Evolutionary conservation across 2,329 filamentous ascomycete genomes (phyloP).

Genomic region (Fusarium palustre): DNA sequence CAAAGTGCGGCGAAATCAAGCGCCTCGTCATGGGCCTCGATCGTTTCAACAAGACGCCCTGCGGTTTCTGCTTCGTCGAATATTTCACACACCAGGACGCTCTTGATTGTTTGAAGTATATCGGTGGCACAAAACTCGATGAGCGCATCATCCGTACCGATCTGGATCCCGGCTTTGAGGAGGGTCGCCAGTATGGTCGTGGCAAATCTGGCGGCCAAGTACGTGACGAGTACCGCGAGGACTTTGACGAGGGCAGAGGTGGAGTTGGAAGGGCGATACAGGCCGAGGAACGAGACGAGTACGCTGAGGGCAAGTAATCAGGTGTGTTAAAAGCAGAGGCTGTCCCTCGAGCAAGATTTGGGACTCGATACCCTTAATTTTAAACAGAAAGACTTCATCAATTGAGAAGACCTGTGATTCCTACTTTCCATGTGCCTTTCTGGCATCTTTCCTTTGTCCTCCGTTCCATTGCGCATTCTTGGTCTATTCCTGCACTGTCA

Average conservation of each 20-base stretch:
- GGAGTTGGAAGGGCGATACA: slow-evolving; percentile 85
- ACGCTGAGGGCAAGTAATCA: slow-evolving; percentile 53
- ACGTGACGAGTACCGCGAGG: slow-evolving; percentile 95
- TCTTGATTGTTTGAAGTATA: slow-evolving; percentile 97
- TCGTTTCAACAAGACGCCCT: slow-evolving; percentile 96
- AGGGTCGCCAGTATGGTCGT: slow-evolving; percentile 94
- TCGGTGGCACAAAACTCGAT: slow-evolving; percentile 97
- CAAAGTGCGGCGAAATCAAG: slow-evolving; percentile 98
- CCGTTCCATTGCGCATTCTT: slow-evolving; percentile 9
- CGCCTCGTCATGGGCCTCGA: slow-evolving; percentile 97
- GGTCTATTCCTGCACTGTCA: slow-evolving; percentile 43
- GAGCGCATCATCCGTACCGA: slow-evolving; percentile 97
- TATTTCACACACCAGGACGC: slow-evolving; percentile 99
- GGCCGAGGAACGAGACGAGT: slow-evolving; percentile 58
- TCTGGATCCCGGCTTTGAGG: slow-evolving; percentile 93
- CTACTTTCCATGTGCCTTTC: slow-evolving; percentile 15
- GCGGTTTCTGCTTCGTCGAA: slow-evolving; percentile 99
- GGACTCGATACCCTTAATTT: slow-evolving; percentile 46
- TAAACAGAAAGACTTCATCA: slow-evolving; percentile 20
- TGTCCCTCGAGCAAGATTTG: slow-evolving; percentile 14
- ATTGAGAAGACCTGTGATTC: slow-evolving; percentile 18
- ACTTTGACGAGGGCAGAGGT: slow-evolving; percentile 94
- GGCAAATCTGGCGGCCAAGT: slow-evolving; percentile 98
- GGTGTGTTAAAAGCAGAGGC: slow-evolving; percentile 6
- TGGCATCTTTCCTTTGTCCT: slow-evolving; percentile 5